These are phyloP conservation scores for Thermothelomyces thermophilus DNA, from an alignment of 2,329 filamentous ascomycete genomes.

Conservation along the genomic window DNA sequence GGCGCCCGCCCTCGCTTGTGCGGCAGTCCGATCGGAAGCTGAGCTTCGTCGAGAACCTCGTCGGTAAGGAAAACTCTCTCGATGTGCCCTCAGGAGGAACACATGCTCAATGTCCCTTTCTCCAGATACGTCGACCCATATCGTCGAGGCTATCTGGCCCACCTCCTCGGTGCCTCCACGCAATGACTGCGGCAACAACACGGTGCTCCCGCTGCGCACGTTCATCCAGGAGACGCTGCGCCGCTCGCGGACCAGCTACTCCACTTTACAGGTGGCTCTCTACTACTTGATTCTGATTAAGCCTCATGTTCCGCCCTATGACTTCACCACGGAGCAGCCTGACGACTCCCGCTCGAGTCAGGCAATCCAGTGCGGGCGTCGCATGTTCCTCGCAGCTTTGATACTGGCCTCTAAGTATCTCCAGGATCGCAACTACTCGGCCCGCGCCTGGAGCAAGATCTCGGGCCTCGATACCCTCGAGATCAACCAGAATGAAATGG, in stretches of 20 bases:
- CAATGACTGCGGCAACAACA: slow-evolving; percentile 64
- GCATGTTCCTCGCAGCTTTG: slow-evolving; percentile 93
- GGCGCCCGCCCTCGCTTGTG: slow-evolving; percentile 66
- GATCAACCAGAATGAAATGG: slow-evolving; percentile 95
- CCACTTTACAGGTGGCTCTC: slow-evolving; percentile 89
- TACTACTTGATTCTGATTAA: slow-evolving; percentile 96
- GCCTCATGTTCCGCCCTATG: slow-evolving; percentile 72
- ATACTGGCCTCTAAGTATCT: slow-evolving; percentile 97
- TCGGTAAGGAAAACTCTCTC: slow-evolving; percentile 63
- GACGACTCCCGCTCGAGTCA: slow-evolving; percentile 65
- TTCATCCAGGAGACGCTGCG: slow-evolving; percentile 98
- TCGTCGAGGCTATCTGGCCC: slow-evolving; percentile 96
- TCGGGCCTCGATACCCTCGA: slow-evolving; percentile 88
- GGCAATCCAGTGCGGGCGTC: slow-evolving; percentile 87
- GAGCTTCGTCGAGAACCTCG: slow-evolving; percentile 92
- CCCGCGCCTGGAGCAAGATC: slow-evolving; percentile 97
- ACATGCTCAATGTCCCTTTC: slow-evolving; percentile 33
- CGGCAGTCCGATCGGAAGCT: slow-evolving; percentile 88
- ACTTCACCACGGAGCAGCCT: slow-evolving; percentile 81
- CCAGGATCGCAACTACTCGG: slow-evolving; percentile 96
- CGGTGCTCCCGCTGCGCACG: slow-evolving; percentile 80
- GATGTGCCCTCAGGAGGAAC: slow-evolving; percentile 16
- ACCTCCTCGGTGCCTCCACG: slow-evolving; percentile 74
- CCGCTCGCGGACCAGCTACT: slow-evolving; percentile 93
- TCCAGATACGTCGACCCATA: slow-evolving; percentile 91